Conservation (phyloP, 2,329 filamentous ascomycete genomes). For the Aspergillus pseudotamarii region DNA sequence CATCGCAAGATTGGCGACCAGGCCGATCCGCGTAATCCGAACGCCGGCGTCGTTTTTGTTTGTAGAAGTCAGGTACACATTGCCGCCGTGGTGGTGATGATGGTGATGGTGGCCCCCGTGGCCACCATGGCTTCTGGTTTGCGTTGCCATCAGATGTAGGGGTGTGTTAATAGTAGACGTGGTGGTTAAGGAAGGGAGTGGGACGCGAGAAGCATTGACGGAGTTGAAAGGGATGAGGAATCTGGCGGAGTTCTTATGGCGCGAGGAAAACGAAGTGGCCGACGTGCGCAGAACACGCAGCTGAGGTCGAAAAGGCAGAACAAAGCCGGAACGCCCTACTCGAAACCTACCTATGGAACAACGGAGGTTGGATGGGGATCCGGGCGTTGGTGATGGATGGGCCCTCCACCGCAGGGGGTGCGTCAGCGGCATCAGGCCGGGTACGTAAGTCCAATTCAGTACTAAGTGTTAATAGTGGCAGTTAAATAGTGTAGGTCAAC, state of each 20-base stretch:
- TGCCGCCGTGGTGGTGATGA: slow-evolving; percentile 80
- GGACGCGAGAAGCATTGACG: slow-evolving; percentile 20
- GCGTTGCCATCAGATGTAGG: slow-evolving; percentile 39
- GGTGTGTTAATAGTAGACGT: slow-evolving; percentile 33
- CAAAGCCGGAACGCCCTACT: slow-evolving; percentile 15
- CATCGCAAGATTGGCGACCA: slow-evolving; percentile 91
- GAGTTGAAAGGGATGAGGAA: slow-evolving; percentile 11
- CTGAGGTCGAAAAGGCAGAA: slow-evolving; percentile 20
- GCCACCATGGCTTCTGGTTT: slow-evolving; percentile 48
- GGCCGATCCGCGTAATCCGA: slow-evolving; percentile 85
- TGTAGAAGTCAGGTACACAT: slow-evolving; percentile 75
- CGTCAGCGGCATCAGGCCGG: slow-evolving; percentile 32
- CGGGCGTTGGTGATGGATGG: slow-evolving; percentile 27
- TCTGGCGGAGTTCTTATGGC: slow-evolving; percentile 17
- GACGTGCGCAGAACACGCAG: slow-evolving; percentile 28
- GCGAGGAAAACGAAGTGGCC: slow-evolving; percentile 11
- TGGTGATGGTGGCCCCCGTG: slow-evolving; percentile 63
- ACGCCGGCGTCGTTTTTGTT: slow-evolving; percentile 93
- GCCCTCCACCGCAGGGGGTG: slow-evolving; percentile 43
- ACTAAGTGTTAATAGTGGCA: slow-evolving; percentile 3
- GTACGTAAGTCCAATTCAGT: slow-evolving; percentile 13
- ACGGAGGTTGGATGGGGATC: slow-evolving; percentile 62
- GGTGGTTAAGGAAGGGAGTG: slow-evolving; percentile 17
- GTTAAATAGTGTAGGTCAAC: neutral
- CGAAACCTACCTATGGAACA: slow-evolving; percentile 18